These are phyloP conservation scores for Harrya chromipes DNA, from an alignment of 768 basidiomycete species.

Conservation along the genomic window DNA sequence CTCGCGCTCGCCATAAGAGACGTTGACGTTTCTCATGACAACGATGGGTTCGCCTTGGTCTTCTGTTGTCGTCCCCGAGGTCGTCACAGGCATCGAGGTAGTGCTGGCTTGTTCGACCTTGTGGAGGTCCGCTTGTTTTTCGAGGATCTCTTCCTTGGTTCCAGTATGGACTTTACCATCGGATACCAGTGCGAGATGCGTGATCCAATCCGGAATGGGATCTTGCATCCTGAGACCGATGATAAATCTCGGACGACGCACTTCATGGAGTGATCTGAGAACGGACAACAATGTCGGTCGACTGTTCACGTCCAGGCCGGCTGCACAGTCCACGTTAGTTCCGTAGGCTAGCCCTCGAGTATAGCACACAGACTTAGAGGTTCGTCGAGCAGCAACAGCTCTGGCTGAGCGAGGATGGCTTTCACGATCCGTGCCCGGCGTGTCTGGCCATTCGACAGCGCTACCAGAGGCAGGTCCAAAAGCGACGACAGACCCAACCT, in stretches of 20 bases:
- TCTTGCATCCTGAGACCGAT: slow-evolving; percentile 70
- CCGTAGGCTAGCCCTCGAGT: neutral
- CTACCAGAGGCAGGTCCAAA: slow-evolving; percentile 81
- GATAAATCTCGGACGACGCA: slow-evolving; percentile 55
- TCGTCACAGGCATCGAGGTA: neutral
- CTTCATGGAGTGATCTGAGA: slow-evolving; percentile 50
- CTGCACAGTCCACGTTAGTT: slow-evolving; percentile 36
- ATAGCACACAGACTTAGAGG: slow-evolving; percentile 62
- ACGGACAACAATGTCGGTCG: slow-evolving; percentile 55
- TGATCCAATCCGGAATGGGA: slow-evolving; percentile 66
- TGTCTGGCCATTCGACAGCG: slow-evolving; percentile 90
- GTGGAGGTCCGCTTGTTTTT: slow-evolving; percentile 16
- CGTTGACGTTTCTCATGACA: slow-evolving; percentile 61
- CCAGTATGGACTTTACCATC: slow-evolving; percentile 52
- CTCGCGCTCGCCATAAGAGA: slow-evolving; percentile 65
- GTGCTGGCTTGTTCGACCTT: neutral
- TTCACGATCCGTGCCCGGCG: slow-evolving; percentile 79
- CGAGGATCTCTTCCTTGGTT: slow-evolving; percentile 42
- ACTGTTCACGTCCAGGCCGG: slow-evolving; percentile 69
- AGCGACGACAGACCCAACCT: slow-evolving; percentile 57
- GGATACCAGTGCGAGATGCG: slow-evolving; percentile 58
- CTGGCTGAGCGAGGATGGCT: slow-evolving; percentile 66
- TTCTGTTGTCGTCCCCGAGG: neutral
- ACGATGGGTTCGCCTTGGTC: slow-evolving; percentile 45
- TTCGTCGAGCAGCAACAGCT: slow-evolving; percentile 85